Evolutionary conservation across 2,329 filamentous ascomycete genomes (phyloP).

Genomic region (Penicillium olsonii): DNA sequence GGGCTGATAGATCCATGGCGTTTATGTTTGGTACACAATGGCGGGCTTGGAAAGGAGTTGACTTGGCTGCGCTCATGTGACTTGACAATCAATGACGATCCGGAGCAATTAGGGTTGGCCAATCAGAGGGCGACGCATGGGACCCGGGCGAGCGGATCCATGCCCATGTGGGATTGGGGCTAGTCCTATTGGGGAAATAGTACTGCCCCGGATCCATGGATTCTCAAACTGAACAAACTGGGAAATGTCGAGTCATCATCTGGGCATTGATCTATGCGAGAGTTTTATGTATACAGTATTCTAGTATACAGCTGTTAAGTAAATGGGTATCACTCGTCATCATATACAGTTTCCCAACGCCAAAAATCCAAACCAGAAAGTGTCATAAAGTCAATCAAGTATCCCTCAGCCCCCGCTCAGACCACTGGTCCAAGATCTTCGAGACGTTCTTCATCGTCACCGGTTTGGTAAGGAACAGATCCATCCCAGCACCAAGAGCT

Average conservation of each 20-base stretch:
- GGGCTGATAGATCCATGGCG: neutral
- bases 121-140: neutral
- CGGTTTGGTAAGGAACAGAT: constrained; percentile 49
- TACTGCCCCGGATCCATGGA: neutral
- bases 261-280: too few species aligned
- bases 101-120: neutral
- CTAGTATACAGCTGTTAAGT: too few species aligned
- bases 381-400: neutral
- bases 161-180: too few species aligned
- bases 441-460: constrained; percentile 46
- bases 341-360: neutral
- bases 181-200: neutral
- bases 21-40: too few species aligned
- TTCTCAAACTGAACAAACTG: neutral
- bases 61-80: neutral
- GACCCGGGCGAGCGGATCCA: neutral
- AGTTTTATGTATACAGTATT: too few species aligned
- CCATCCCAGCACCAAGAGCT: constrained; percentile 43
- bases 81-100: neutral
- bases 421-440: constrained; percentile 36
- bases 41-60: neutral
- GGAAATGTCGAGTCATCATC: too few species aligned
- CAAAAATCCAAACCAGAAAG: neutral
- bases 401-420: constrained; percentile 4
- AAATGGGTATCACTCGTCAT: constrained; percentile 1